A percentile compares a stretch with the other conserved stretches of the same genome.
phyloP scores from a whole-genome alignment of 208 protist genomes.

The Histomonas meleagridis region DNA sequence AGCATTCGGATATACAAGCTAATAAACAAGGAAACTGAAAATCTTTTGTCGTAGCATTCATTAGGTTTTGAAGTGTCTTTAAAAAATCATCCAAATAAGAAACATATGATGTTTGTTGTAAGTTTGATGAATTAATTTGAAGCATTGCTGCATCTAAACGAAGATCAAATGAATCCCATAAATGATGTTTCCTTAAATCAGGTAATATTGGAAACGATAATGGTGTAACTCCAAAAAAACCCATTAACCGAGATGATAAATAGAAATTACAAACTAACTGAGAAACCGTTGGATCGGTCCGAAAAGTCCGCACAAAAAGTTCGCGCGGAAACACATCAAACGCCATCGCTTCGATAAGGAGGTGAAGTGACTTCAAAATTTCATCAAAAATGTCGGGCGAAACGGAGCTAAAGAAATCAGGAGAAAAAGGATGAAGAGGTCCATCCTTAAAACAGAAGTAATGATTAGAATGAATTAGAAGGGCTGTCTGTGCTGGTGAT shows the following conservation, averaged over 20 bases:
- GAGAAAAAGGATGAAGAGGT: background rate
- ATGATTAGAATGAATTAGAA: background rate
- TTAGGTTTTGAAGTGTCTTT: background rate
- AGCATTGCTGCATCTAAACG: background rate
- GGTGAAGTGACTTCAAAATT: background rate
- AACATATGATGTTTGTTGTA: background rate
- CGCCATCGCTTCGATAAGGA: conserved; percentile 24
- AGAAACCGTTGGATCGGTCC: background rate
- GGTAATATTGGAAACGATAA: background rate
- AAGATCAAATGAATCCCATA: conserved; percentile 12
- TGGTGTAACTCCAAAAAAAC: background rate
- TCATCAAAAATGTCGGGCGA: background rate
- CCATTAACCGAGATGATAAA: background rate
- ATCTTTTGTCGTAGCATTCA: conserved; percentile 18
- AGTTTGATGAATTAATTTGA: background rate
- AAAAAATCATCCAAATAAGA: background rate
- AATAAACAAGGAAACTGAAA: background rate
- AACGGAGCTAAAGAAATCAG: background rate
- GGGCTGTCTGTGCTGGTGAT: background rate
- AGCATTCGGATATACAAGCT: background rate
- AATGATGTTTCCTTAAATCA: background rate
- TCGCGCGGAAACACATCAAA: background rate
- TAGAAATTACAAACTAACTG: conserved; percentile 16
- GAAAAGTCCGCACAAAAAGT: background rate
- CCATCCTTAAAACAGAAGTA: conserved; percentile 32